Base-by-base conservation (phyloP, 441 rosid genomes). In the Adansonia rubrostipa region DNA sequence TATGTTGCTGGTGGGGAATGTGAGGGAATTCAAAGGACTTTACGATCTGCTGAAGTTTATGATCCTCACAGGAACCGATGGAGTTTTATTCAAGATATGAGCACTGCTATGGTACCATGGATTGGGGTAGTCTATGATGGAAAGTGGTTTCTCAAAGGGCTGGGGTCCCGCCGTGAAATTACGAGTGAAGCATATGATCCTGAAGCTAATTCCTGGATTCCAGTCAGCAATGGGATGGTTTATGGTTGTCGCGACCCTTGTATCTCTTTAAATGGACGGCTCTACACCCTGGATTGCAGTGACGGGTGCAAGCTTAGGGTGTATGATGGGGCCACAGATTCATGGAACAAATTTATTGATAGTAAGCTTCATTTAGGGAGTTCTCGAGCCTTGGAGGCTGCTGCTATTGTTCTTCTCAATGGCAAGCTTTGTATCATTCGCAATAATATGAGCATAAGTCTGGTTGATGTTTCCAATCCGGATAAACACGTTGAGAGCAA, bases 1-100 rank as follows among this genome's bases (percentile, higher is more conserved):
- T 94, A 88, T 76, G 97, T 94, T 48, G 98, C 98, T 1, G 98
- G 98, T 9, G 98, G 98, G 48, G 98, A 94, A 72, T 94, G 98
- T 45, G 97, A 94, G 81, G 98, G 98, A 74, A 88, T 87, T 65
- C 98, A 91, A 28, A 86, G 98, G 85, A 92, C 96, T 9, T 90
- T 94, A 2, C 94, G 97, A 0, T 91, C 98, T 51, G 98, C 95
- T 70, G 98, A 94, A 83, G 89, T 94, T 84, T 94, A 91, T 82
- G 98, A 94, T 73, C 98, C 97, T 45, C 92, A 88, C 85, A 90
- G 80, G 86, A 85, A 85, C 77, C 78, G 97, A 13, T 94, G 98
- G 98, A 89, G 88, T 87, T 92, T 93, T 70, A 83, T 94, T 56
- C 84, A 96, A 44, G 98, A 94, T 83, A 94, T 94, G 98, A 92